Base-by-base conservation (phyloP, 1,139 yeast genomes). In the Lodderomyces orthopsilosis region DNA sequence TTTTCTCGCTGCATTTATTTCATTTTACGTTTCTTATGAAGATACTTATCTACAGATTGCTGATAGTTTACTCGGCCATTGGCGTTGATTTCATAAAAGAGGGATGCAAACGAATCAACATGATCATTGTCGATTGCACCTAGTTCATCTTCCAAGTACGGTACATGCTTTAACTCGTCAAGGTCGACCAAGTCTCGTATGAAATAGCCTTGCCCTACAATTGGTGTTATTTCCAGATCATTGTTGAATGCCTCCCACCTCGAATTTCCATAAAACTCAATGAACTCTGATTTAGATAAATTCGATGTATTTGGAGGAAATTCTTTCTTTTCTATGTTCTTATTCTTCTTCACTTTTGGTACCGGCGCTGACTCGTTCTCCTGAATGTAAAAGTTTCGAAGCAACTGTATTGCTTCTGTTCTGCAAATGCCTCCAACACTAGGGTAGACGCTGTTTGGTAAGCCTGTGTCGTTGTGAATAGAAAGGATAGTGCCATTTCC, bases 401-500 rank as follows among this genome's bases (percentile, higher is more conserved):
- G 66, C 39, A 93, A 63, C 63, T 87, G 78, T 9, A 93, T 81
- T 0, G 96, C 96, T 54, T 91, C 97, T 41, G 81, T 81, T 42
- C 95, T 66, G 53, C 81, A 68, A 6, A 93, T 68, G 0, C 97
- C 98, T 0, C 97, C 96, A 43, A 76, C 76, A 9, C 87, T 79
- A 1, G 58, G 54, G 57, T 85, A 87, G 2, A 70, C 61, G 14
- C 65, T 60, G 41, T 68, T 62, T 13, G 70, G 65, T 13, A 52
- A 41, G 10, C 45, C 48, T 0, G 55, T 50, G 48, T 83, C 90
- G 3, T 63, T 63, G 53, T 89, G 80, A 1, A 89, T 73, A 13
- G 71, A 62, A 19, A 89, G 63, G 2, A 93, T 94, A 1, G 96
- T 84, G 1, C 98, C 98, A 59, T 91, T 90, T 0, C 98, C 98